phyloP scores from a whole-genome alignment of 2,329 filamentous ascomycete genomes.

The Lanzia echinophila region DNA sequence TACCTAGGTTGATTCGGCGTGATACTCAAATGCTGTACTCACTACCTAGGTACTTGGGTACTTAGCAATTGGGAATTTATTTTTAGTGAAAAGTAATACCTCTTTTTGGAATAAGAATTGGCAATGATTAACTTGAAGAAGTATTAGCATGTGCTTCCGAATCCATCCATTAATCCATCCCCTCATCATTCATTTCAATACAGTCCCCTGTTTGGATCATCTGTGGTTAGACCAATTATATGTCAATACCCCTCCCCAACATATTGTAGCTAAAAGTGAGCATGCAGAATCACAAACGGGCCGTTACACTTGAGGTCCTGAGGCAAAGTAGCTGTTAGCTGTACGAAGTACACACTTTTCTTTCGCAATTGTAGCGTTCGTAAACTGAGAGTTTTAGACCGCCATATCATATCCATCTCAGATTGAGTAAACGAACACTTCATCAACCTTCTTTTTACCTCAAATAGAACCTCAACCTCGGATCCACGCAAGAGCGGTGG shows the following conservation, averaged over 20 bases:
- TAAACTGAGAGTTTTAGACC: conserved; percentile 56
- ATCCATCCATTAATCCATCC: neutral
- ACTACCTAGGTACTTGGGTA: too few species aligned
- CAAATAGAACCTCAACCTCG: too few species aligned
- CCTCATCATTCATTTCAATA: conserved; percentile 3
- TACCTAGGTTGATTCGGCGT: too few species aligned
- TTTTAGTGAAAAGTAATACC: too few species aligned
- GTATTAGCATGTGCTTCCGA: neutral
- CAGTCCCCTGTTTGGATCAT: conserved; percentile 7
- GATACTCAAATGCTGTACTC: too few species aligned
- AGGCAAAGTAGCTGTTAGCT: too few species aligned
- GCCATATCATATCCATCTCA: conserved; percentile 49
- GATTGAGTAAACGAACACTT: conserved; percentile 60
- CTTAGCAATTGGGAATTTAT: too few species aligned
- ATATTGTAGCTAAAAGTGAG: conserved; percentile 4
- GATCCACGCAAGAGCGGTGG: conserved; percentile 37
- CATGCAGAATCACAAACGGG: conserved; percentile 6
- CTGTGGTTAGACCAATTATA: conserved; percentile 1
- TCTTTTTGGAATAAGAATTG: neutral
- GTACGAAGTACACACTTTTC: too few species aligned
- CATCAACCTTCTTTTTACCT: conserved; percentile 50
- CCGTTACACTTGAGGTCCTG: neutral
- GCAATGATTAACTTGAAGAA: neutral
- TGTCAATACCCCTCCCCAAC: neutral
- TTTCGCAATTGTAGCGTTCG: too few species aligned